These are phyloP conservation scores for Dillenia turbinata DNA, from an alignment of 164 flowering plant species.

Conservation along the genomic window DNA sequence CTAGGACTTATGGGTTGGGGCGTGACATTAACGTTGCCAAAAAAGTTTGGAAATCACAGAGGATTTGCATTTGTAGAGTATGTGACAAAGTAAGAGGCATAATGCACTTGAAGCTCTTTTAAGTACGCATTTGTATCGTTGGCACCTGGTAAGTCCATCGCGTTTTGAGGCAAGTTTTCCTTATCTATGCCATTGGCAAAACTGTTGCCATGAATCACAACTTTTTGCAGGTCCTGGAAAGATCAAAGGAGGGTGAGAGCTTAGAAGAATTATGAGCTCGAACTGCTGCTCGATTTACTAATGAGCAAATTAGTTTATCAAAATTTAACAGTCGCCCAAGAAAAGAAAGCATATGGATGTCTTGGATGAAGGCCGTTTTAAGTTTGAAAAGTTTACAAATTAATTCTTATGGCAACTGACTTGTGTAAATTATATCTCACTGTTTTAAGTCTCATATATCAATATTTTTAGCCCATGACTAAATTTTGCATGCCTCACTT, in stretches of 20 bases:
- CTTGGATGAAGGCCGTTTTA: slow-evolving; percentile 43
- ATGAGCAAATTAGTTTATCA: slow-evolving; percentile 42
- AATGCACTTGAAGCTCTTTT: slow-evolving; percentile 85
- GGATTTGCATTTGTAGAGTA: slow-evolving; percentile 99
- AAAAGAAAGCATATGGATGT: slow-evolving; percentile 54
- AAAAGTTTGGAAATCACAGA: slow-evolving; percentile 75
- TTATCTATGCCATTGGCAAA: too few species aligned
- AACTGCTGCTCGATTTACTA: slow-evolving; percentile 79
- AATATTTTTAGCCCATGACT: too few species aligned
- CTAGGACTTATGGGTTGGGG: too few species aligned
- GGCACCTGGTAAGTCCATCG: slow-evolving; percentile 71
- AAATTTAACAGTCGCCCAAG: slow-evolving; percentile 45
- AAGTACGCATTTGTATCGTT: slow-evolving; percentile 83
- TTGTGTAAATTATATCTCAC: too few species aligned
- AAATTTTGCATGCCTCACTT: too few species aligned
- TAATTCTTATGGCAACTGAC: slow-evolving; percentile 7
- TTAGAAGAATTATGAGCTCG: slow-evolving; percentile 80
- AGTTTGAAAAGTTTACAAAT: slow-evolving; percentile 36
- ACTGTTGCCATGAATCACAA: not conserved
- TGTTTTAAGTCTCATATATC: too few species aligned
- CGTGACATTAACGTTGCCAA: too few species aligned
- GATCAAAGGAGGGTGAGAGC: slow-evolving; percentile 93
- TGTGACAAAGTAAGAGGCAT: slow-evolving; percentile 88
- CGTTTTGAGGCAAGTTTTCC: not conserved
- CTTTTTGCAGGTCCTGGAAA: slow-evolving; percentile 66